Conservation (phyloP, 73 alveolate species). For the Paramecium octaurelia region DNA sequence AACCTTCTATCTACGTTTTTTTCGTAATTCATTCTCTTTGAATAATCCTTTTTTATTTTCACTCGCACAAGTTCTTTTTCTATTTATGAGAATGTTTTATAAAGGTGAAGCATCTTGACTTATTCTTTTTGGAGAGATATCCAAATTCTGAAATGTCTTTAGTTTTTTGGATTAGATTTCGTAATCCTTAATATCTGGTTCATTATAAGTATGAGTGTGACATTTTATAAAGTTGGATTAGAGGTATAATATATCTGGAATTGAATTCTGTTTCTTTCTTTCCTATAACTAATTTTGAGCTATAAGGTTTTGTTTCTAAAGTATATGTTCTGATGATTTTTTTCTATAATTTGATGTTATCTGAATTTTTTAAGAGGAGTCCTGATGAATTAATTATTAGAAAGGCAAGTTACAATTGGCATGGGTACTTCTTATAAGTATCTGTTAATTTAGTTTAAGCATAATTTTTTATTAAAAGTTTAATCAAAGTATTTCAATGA, state of each 20-base stretch:
- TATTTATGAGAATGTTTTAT: background rate
- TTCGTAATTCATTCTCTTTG: background rate
- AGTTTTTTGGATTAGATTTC: background rate
- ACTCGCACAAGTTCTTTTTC: background rate
- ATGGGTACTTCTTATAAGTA: background rate
- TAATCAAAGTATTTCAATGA: background rate
- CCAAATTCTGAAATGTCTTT: background rate
- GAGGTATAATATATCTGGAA: background rate
- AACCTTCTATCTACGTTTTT: background rate
- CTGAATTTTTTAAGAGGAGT: background rate
- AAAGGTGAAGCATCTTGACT: background rate
- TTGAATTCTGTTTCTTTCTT: background rate
- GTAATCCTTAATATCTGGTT: background rate
- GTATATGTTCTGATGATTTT: background rate
- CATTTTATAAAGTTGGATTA: background rate
- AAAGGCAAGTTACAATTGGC: background rate
- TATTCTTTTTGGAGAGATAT: background rate
- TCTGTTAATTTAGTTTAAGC: background rate
- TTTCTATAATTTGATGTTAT: background rate
- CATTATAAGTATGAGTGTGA: background rate
- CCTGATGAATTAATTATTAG: background rate
- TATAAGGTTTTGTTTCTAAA: background rate
- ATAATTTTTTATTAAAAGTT: background rate
- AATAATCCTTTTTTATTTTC: background rate
- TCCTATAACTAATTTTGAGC: background rate